phyloP scores from a whole-genome alignment of 2,329 filamentous ascomycete genomes.

The Nemania bipapillata region DNA sequence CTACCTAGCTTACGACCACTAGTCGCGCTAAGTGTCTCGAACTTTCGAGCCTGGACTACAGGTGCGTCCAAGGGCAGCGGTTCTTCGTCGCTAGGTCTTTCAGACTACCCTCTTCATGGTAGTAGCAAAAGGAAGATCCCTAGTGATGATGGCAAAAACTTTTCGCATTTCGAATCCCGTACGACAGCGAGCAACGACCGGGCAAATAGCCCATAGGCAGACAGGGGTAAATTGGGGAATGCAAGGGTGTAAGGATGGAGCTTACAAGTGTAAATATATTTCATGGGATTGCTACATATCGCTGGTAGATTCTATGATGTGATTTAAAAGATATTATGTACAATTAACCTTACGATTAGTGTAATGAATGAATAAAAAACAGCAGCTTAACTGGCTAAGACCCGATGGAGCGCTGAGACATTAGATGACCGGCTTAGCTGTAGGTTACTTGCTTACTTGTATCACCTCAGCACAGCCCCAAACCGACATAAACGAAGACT shows the following conservation, averaged over 20 bases:
- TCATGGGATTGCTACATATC: background rate
- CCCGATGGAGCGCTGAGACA: background rate
- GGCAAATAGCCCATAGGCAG: background rate
- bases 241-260: background rate
- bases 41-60: constrained; percentile 11
- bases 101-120: constrained; percentile 1
- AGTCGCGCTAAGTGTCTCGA: constrained; percentile 7
- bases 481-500: no score
- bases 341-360: background rate
- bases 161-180: constrained; percentile 13
- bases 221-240: background rate
- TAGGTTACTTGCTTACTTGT: no score
- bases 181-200: constrained; percentile 2
- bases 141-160: constrained; percentile 15
- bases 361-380: background rate
- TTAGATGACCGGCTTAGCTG: no score
- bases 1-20: constrained; percentile 21
- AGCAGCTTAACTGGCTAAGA: background rate
- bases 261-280: background rate
- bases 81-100: background rate
- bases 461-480: no score
- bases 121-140: constrained; percentile 13
- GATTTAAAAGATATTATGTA: background rate
- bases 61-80: constrained; percentile 6
- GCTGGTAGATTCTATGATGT: background rate